These are phyloP conservation scores for Drechslerella coelobrocha DNA, from an alignment of 2,329 filamentous ascomycete genomes.

Conservation along the genomic window DNA sequence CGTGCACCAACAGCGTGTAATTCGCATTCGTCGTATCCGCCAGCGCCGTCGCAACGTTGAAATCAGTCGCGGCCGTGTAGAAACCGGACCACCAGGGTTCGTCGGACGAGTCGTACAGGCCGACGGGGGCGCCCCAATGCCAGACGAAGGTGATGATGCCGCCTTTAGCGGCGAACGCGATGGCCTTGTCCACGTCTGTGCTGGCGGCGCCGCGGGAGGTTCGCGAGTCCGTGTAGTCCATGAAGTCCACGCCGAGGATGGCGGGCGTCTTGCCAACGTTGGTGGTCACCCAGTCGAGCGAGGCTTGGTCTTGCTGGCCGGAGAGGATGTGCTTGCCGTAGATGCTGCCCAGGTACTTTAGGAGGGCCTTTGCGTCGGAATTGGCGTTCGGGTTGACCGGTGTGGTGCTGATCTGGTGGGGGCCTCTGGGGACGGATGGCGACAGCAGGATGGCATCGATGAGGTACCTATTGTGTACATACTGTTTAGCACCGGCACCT, in stretches of 20 bases:
- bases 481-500: too few species aligned
- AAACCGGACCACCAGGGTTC: constrained; percentile 63
- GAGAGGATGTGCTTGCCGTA: constrained; percentile 63
- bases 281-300: constrained; percentile 60
- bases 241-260: constrained; percentile 61
- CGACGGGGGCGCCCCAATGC: constrained; percentile 60
- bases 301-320: constrained; percentile 62
- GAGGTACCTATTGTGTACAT: too few species aligned
- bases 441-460: constrained; percentile 61
- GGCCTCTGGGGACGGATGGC: constrained; percentile 57
- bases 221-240: constrained; percentile 63
- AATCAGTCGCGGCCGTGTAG: constrained; percentile 63
- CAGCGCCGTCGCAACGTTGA: constrained; percentile 61
- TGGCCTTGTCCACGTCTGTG: constrained; percentile 62
- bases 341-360: constrained; percentile 60
- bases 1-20: constrained; percentile 62
- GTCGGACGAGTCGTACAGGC: constrained; percentile 61
- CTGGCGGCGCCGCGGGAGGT: constrained; percentile 60
- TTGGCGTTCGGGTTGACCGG: constrained; percentile 56
- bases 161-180: constrained; percentile 59
- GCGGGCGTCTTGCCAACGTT: constrained; percentile 63
- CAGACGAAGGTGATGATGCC: constrained; percentile 63
- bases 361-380: constrained; percentile 57
- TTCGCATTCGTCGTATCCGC: constrained; percentile 60
- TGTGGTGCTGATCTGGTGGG: constrained; percentile 58